A percentile compares a stretch with the other conserved stretches of the same genome.
These are phyloP conservation scores for Monosporascus cannonballus DNA, from an alignment of 2,329 filamentous ascomycete genomes.

Conservation along the genomic window DNA sequence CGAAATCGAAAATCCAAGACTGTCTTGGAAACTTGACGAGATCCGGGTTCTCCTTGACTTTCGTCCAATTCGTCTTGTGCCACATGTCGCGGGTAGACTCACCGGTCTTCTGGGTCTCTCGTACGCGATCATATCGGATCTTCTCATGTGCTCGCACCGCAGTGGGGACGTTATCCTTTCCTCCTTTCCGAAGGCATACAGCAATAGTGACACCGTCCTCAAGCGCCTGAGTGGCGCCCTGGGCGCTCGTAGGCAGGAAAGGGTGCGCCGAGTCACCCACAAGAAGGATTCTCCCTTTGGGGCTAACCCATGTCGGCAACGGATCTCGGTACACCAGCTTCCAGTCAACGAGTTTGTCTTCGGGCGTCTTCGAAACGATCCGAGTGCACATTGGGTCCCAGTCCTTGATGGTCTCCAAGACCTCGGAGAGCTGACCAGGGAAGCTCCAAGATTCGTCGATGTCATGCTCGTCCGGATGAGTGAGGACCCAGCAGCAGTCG, in stretches of 20 bases:
- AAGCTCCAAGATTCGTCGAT: slow-evolving; percentile 52
- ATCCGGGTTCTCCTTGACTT: slow-evolving; percentile 39
- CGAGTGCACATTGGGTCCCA: slow-evolving; percentile 44
- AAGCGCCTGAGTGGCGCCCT: slow-evolving; percentile 44
- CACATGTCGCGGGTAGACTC: slow-evolving; percentile 45
- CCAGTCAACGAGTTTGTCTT: slow-evolving; percentile 38
- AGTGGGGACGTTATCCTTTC: slow-evolving; percentile 30
- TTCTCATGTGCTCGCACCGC: slow-evolving; percentile 38
- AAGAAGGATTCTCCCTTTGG: slow-evolving; percentile 35
- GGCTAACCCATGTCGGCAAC: slow-evolving; percentile 42
- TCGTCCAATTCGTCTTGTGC: slow-evolving; percentile 49
- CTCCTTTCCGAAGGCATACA: slow-evolving; percentile 33
- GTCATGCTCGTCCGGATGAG: slow-evolving; percentile 46
- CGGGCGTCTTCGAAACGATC: slow-evolving; percentile 41
- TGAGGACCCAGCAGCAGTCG: slow-evolving; percentile 54
- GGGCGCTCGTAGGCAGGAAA: slow-evolving; percentile 41
- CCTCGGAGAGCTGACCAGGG: slow-evolving; percentile 45
- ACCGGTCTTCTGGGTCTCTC: slow-evolving; percentile 43
- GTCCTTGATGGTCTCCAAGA: slow-evolving; percentile 41
- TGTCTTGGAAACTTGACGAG: slow-evolving; percentile 42
- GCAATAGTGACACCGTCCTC: slow-evolving; percentile 44
- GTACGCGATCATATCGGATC: slow-evolving; percentile 43
- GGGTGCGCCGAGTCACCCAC: slow-evolving; percentile 46
- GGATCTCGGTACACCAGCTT: slow-evolving; percentile 45
- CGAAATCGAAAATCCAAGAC: slow-evolving; percentile 46